Base-by-base conservation (phyloP, 2,329 filamentous ascomycete species). In the Cytospora schulzeri region DNA sequence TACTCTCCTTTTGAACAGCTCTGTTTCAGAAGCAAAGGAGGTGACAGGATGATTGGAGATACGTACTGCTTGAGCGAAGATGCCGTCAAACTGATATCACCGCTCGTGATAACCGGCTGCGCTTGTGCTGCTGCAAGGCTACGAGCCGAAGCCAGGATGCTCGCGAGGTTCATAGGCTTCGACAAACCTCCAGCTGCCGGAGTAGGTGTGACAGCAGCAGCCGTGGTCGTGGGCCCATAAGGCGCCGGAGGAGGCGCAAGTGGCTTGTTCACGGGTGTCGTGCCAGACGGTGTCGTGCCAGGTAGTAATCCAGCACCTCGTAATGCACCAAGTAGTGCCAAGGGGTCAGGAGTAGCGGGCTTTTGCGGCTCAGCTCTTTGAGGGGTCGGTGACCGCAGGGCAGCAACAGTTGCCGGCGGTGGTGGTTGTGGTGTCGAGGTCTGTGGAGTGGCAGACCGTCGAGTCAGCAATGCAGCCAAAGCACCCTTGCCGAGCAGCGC, bases 61-160 rank as follows among this genome's bases (percentile, higher is more conserved):
- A 79, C 87, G 78, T 82, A 92, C 87, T 90, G 86, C 77, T 92
- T 93, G 52, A 96, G 81, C 31, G 90, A 90, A 8, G 84, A 82
- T 4, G 87, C 82, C 62, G 85, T 88, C 69, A 94, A 80, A 62
- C 85, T 81, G 24, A 87, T 82, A 67, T 84, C 81, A 5, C 60
- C 63, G 24, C 65, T 66, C 38, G 64, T 61, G n/a, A 64, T 61
- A n/a, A 63, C 48, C 17, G 60, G 60, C 68, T 45, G 60, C 31
- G 69, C 68, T 35, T 65, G 60, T 8, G 57, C 68, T 29, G 65
- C 41, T 8, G 64, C 65, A 17, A 67, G 68, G 57, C 62, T 56
- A 56, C 68, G 57, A 45, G 69, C 67, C 24, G 70, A 65, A 19
- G 73, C 65, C 9, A 73, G 69, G 22, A 73, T 63, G 31, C 66